Evolutionary conservation across 495 filamentous ascomycete genomes (phyloP).

Genomic region (Pyrenula aspistea): DNA sequence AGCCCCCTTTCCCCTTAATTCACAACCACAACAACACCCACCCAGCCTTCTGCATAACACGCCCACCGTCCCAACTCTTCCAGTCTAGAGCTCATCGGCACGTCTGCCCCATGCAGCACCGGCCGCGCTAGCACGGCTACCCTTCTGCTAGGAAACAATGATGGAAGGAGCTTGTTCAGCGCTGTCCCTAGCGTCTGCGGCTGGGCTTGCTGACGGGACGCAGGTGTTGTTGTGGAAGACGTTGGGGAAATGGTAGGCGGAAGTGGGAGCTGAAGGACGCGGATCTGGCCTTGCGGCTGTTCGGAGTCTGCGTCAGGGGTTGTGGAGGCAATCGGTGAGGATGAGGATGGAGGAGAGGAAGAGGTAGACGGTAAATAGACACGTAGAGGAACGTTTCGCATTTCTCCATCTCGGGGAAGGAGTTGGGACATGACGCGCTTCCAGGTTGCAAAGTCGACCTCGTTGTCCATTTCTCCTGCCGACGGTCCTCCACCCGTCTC

Average conservation of each 20-base stretch:
- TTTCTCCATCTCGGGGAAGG: conserved; percentile 46
- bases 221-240: conserved; percentile 1
- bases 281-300: conserved; percentile 29
- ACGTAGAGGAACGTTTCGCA: conserved; percentile 74
- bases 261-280: conserved; percentile 58
- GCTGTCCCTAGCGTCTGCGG: conserved; percentile 72
- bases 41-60: conserved; percentile 85
- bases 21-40: conserved; percentile 79
- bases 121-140: conserved; percentile 84
- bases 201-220: conserved; percentile 27
- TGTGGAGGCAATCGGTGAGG: no score
- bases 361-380: conserved; percentile 71
- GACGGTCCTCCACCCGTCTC: conserved; percentile 2
- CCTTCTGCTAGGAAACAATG: conserved; percentile 75
- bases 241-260: conserved; percentile 33
- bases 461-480: conserved; percentile 1
- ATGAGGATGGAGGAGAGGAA: conserved; percentile 24
- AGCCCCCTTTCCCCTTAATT: conserved; percentile 28
- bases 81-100: conserved; percentile 72
- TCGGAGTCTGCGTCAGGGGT: conserved; percentile 19
- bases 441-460: conserved; percentile 65
- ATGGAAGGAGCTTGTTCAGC: conserved; percentile 64
- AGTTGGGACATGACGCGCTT: conserved; percentile 65
- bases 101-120: conserved; percentile 73
- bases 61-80: conserved; percentile 74